Conservation (phyloP, 768 basidiomycete species). For the Hypsizygus marmoreus region DNA sequence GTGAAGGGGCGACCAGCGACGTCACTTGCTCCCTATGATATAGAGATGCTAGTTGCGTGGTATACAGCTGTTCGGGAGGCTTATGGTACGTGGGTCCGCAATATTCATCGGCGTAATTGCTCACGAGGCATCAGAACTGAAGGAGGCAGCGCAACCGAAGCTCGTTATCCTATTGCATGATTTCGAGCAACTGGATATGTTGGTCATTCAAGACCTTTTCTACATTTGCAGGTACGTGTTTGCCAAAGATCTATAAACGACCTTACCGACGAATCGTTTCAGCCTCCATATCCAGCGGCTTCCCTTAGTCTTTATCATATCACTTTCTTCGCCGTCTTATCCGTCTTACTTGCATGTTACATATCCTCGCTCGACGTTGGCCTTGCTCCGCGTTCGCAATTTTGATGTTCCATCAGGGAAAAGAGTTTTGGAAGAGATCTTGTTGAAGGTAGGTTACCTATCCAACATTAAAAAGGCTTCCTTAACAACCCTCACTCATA, state of each 20-base stretch:
- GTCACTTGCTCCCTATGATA: slow-evolving; percentile 63
- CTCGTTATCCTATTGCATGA: slow-evolving; percentile 69
- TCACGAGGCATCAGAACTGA: background rate
- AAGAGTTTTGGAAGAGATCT: slow-evolving; percentile 51
- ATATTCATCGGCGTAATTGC: background rate
- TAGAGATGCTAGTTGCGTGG: slow-evolving; percentile 62
- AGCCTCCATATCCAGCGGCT: slow-evolving; percentile 57
- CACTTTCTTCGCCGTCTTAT: slow-evolving; percentile 56
- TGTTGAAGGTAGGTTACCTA: slow-evolving; percentile 48
- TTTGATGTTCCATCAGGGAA: slow-evolving; percentile 52
- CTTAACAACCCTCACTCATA: slow-evolving; percentile 1
- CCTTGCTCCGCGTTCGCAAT: slow-evolving; percentile 55
- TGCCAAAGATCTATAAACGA: background rate
- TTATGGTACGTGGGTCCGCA: slow-evolving; percentile 31
- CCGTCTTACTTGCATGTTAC: slow-evolving; percentile 59
- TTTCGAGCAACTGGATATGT: slow-evolving; percentile 70
- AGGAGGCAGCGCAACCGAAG: slow-evolving; percentile 25
- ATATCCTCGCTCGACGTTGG: slow-evolving; percentile 61
- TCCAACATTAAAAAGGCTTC: background rate
- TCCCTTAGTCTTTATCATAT: slow-evolving; percentile 66
- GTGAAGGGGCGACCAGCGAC: slow-evolving; percentile 49
- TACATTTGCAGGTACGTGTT: slow-evolving; percentile 64
- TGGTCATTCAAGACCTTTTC: slow-evolving; percentile 67
- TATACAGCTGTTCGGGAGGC: slow-evolving; percentile 43
- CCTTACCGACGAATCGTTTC: slow-evolving; percentile 2